Base-by-base conservation (phyloP, 2,329 filamentous ascomycete genomes). In the Aureobasidium sp. region DNA sequence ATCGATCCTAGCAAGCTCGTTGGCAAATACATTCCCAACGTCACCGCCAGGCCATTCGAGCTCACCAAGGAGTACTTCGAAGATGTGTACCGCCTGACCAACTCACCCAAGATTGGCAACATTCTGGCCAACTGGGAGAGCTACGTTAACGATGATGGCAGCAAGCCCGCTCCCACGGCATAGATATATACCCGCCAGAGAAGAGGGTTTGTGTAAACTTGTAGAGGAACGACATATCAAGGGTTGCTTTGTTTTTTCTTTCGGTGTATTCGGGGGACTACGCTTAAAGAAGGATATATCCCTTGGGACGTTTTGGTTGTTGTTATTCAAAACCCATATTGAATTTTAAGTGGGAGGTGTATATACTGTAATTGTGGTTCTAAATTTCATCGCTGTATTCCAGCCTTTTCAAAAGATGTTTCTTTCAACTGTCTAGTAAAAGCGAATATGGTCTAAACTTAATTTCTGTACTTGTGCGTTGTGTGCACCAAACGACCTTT, bases 61-160 rank as follows among this genome's bases (percentile, higher is more conserved):
- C 82, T 99, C 67, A 96, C 91, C 61, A 96, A 92, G 83, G 94
- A 97, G 80, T 99, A 99, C 80, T 99, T 99, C 78, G 93, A 99
- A 83, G 94, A 97, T 73, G 95, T 99, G 56, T 97, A 97, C 80
- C 86, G 86, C 70, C 79, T 99, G 74, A 99, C 94, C 61, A 97
- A 95, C 79, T 84, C 81, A 23, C 85, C 85, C 48, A 80, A 87
- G 76, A 91, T 92, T 72, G 88, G 86, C 47, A 84, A 88, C 63
- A 87, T 92, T 65, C 75, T 97, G 74, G 90, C 91, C 68, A 96
- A 97, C 80, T 82, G 79, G 79, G 79, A 80, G 62, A 80, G 78
- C 72, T 81, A 81, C 65, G 77, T 79, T 70, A 74, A 74, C 50
- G 72, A 73, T 63, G 57, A 60, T 17, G 57, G 57, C 44, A 51